phyloP scores from a whole-genome alignment of 2,329 filamentous ascomycete species.

The Pseudogymnoascus sp. region DNA sequence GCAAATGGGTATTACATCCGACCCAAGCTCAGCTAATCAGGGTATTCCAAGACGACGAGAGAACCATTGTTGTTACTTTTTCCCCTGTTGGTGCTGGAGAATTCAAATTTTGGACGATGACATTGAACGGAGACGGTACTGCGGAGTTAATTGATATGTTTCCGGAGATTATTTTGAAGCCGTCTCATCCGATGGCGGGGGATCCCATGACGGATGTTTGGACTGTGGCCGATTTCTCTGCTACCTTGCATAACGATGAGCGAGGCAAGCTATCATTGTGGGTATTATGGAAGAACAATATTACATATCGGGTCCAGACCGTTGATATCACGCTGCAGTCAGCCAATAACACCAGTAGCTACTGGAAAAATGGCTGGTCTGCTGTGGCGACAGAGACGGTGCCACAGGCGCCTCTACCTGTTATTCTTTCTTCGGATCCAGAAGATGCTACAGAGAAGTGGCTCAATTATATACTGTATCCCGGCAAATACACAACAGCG shows the following conservation, averaged over 20 bases:
- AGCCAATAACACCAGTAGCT: slow-evolving; percentile 46
- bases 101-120: slow-evolving; percentile 88
- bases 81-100: slow-evolving; percentile 81
- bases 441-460: slow-evolving; percentile 75
- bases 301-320: slow-evolving; percentile 64
- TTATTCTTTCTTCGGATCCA: slow-evolving; percentile 55
- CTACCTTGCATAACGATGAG: slow-evolving; percentile 45
- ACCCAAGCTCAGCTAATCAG: slow-evolving; percentile 70
- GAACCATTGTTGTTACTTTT: slow-evolving; percentile 65
- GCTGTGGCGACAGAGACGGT: slow-evolving; percentile 56
- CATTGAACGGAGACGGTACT: slow-evolving; percentile 55
- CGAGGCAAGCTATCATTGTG: slow-evolving; percentile 58
- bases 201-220: slow-evolving; percentile 69
- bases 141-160: slow-evolving; percentile 64
- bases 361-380: slow-evolving; percentile 65
- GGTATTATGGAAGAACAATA: slow-evolving; percentile 81
- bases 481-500: slow-evolving; percentile 71
- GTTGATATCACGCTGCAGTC: background rate
- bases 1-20: slow-evolving; percentile 73
- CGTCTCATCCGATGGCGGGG: slow-evolving; percentile 59
- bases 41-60: slow-evolving; percentile 54
- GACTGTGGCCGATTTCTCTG: slow-evolving; percentile 70
- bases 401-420: slow-evolving; percentile 44
- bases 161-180: slow-evolving; percentile 58
- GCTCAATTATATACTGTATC: slow-evolving; percentile 75